These are phyloP conservation scores for Syzygium malaccense DNA, from an alignment of 441 rosid species.

Conservation along the genomic window DNA sequence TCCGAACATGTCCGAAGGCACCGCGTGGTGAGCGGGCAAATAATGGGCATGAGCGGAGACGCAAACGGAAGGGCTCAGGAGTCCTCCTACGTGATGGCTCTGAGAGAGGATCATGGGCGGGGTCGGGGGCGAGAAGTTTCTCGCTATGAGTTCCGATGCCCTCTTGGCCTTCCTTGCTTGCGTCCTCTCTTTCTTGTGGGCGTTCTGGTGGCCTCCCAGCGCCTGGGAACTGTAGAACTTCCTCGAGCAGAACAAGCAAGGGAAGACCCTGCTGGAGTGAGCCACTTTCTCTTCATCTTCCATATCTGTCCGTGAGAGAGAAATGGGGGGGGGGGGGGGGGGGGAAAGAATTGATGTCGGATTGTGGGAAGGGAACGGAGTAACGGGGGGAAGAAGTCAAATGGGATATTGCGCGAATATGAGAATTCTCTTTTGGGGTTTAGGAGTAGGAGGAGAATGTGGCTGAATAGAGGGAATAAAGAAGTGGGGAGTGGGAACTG, in stretches of 20 bases:
- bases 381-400: background rate
- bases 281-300: constrained; percentile 19
- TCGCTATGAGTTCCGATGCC: constrained; percentile 24
- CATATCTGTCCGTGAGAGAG: constrained; percentile 14
- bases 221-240: constrained; percentile 68
- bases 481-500: background rate
- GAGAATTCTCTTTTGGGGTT: background rate
- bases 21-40: constrained; percentile 17
- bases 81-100: constrained; percentile 21
- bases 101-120: constrained; percentile 31
- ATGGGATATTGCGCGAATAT: background rate
- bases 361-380: background rate
- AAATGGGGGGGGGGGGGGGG: background rate
- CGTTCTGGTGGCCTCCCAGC: constrained; percentile 66
- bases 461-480: background rate
- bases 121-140: constrained; percentile 28
- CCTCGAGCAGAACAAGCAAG: constrained; percentile 54
- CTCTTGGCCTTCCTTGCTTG: constrained; percentile 71
- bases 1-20: constrained; percentile 24
- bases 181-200: constrained; percentile 60
- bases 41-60: constrained; percentile 39
- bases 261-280: constrained; percentile 33
- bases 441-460: background rate
- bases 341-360: background rate
- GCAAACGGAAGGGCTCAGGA: constrained; percentile 38